Evolutionary conservation across 2,329 filamentous ascomycete species (phyloP), one percentile per base, ranked within the genome.

Genomic region (Phoma sp.): DNA sequence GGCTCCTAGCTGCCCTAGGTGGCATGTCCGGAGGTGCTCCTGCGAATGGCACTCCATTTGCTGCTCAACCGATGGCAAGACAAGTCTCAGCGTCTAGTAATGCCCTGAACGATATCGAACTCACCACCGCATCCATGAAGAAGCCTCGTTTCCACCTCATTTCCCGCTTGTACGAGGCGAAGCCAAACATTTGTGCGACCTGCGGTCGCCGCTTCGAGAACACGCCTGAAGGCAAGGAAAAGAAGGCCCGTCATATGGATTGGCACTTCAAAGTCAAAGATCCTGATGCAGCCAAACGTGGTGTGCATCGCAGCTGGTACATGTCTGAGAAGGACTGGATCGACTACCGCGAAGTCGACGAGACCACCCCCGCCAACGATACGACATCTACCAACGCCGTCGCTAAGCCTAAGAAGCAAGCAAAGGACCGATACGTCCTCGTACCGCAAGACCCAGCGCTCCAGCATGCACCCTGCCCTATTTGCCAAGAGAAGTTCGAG

Each of bases 261-360:
- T 99, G 95, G 95, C 95, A 99, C 76, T 99, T 99, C 78, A 88
- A 89, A 51, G 93, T 93, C 20, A 93, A 97, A 69, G 91, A 96
- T 76, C 87, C 87, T 2, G 93, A 98, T 64, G 88, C 90, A 12
- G 87, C 91, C 68, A 93, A 91, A 72, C 85, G 91, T 57, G 92
- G 91, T 26, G 90, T 96, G 65, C 93, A 96, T 69, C 88, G 95
- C 28, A 96, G 92, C 74, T 98, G 92, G 92, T 97, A 96, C 72
- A 87, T 96, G 42, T 91, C 96, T 68, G 91, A 96, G 78, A 83
- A 92, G 87, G 93, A 97, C 71, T 99, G 95, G 95, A 88, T 96
- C 53, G 89, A 87, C 61, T 92, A 90, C 42, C 85, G 87, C 30
- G 93, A 98, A 72, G 84, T 84, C 12, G 87, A 93, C 59, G 92